Evolutionary conservation across 257 asterid species (phyloP), one percentile per base, ranked within the genome.

Genomic region (Przewalskia tangutica): DNA sequence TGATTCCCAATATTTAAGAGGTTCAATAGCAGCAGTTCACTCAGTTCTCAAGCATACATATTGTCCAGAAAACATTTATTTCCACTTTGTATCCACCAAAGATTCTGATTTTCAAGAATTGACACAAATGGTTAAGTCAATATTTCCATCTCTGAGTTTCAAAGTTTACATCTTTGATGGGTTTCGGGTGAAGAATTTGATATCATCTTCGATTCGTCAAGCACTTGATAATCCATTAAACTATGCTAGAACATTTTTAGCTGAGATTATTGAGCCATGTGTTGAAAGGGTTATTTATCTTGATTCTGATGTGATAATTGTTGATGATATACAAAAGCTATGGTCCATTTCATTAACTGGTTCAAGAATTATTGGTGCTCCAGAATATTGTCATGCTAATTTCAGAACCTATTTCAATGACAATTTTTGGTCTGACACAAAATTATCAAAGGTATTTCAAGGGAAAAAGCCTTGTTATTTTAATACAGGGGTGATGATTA

Each of bases 401-500:
- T 89, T 91, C 83, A 64, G 64, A 18, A 86, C 40, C 20, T 92
- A 93, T 60, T 93, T 90, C 87, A 90, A 80, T 11, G 62, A 75
- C 2, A 66, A 64, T 8, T 92, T 93, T 86, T 92, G 97, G 97
- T 77, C 82, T 11, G 88, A 91, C 56, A 79, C 86, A 38, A 17
- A 5, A 14, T 81, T 89, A 2, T 83, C 92, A 2, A 64, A 81
- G 2, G 87, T 83, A 44, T 88, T 90, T 40, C 46, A 82, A 34
- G 93, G 93, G 9, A 92, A 88, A 83, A 76, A 17, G 23, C 87
- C 95, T 0, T 93, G 97, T 80, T 93, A 93, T 82, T 93, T 90
- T 81, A 91, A 93, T 20, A 91, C 94, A 2, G 97, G 97, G 7
- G 97, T 93, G 46, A 90, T 93, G 97, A 87, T 91, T 4, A 85